Evolutionary conservation across 352 stramenopile genomes (phyloP), one percentile per base, ranked within the genome.

Genomic region (Globisporangium acanthophoron): DNA sequence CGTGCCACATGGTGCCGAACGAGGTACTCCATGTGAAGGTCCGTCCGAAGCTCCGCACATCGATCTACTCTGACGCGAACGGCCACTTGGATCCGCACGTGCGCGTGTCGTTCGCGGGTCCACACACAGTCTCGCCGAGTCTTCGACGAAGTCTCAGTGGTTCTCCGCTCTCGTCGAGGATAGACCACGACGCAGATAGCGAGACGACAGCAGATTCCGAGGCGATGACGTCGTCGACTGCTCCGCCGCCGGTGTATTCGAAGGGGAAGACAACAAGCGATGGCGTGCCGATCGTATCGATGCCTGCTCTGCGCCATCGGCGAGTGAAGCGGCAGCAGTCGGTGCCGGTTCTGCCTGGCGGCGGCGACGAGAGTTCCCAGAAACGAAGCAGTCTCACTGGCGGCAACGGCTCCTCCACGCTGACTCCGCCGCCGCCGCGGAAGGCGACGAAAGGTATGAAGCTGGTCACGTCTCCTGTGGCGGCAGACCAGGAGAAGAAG

Each of bases 1-100:
- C 80, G 12, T 64, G 86, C 46, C 78, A 94, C 55, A 90, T 94
- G 54, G 70, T 89, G 31, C 66, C 75, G 0, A 73, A 86, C 33
- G 85, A 94, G 65, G 67, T 83, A 3, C 57, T 94, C 40, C 64
- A 87, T 20, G 82, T 92, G 8, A 77, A 76, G 31, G 79, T 90
- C 24, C 74, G 76, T 54, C 62, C 78, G 31, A 92, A 89, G 52
- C 59, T 73, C 40, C 62, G 75, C 3, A 20, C 74, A 27, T 63
- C 73, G 13, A 59, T 53, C 12, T 65, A 68, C 31, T 45, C 61
- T 3, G 65, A 71, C 12, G 18, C 46, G n/a, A 57, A n/a, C 18
- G 41, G 37, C 2, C 54, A 70, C 40, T 8, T 56, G 5, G 64
- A 70, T 12, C 47, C 61, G 24, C 65, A 71, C 45, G 37, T 66